Conservation (phyloP, 345 rosid species). For the Murraya paniculata region DNA sequence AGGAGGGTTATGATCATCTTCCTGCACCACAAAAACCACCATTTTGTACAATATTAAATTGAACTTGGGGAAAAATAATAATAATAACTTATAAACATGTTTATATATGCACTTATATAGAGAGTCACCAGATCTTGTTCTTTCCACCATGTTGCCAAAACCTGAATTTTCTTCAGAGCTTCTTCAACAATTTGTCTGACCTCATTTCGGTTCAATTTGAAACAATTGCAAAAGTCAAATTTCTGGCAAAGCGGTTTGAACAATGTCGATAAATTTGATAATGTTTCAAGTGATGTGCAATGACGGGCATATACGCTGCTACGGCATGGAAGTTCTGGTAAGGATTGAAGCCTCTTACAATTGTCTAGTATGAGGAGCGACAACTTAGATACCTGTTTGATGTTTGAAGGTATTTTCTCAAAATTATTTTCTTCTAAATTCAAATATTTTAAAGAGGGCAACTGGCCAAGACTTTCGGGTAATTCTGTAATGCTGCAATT, state of each 20-base stretch:
- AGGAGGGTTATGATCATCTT: not conserved
- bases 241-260: accelerated
- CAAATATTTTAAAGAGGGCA: not conserved
- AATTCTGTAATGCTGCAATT: not conserved
- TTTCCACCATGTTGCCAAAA: too few relatives aligned
- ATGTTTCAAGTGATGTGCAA: not conserved
- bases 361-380: accelerated
- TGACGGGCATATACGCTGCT: accelerated
- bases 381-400: not conserved
- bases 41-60: not conserved
- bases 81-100: too few relatives aligned
- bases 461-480: too few relatives aligned
- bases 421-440: accelerated
- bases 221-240: too few relatives aligned
- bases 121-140: too few relatives aligned
- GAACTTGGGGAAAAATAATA: too few relatives aligned
- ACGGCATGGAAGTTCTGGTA: not conserved
- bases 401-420: not conserved
- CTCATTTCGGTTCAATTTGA: too few relatives aligned
- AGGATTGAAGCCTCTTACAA: not conserved
- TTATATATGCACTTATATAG: too few relatives aligned
- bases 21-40: not conserved
- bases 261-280: not conserved
- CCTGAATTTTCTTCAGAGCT: too few relatives aligned
- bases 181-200: too few relatives aligned